Evolutionary conservation across 177 flowering plant genomes (phyloP).

Genomic region (Telopea speciosissima): DNA sequence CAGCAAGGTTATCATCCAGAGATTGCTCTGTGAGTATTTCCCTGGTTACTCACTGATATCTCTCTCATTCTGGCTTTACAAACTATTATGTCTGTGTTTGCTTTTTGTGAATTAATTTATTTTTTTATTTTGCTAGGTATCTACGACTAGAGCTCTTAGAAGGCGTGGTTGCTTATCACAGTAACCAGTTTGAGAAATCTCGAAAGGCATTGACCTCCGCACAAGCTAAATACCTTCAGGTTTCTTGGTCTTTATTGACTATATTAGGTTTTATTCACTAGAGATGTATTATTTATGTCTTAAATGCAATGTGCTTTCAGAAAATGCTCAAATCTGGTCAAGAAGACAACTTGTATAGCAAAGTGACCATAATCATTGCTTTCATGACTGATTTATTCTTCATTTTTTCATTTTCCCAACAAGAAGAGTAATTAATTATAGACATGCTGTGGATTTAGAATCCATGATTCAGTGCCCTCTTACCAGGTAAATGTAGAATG

Average conservation of each 20-base stretch:
- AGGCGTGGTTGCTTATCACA: slow-evolving; percentile 87
- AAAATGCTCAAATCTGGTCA: not conserved
- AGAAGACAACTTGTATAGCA: not conserved
- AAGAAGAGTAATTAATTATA: too few relatives aligned
- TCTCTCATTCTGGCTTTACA: not conserved
- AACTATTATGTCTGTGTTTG: not conserved
- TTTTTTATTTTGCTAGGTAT: slow-evolving; percentile 17
- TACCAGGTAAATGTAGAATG: not conserved
- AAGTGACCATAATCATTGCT: not conserved
- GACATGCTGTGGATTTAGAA: not conserved
- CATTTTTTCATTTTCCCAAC: not conserved
- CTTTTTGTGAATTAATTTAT: not conserved
- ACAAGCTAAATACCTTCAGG: slow-evolving; percentile 58
- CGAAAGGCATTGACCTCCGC: slow-evolving; percentile 58
- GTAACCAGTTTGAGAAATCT: slow-evolving; percentile 50
- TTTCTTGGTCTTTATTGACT: slow-evolving; percentile 9
- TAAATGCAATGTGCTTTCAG: not conserved
- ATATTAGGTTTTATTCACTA: not conserved
- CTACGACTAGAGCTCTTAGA: slow-evolving; percentile 65
- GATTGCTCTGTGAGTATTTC: slow-evolving; percentile 56
- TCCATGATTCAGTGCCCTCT: not conserved
- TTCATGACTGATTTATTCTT: not conserved
- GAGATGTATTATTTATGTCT: not conserved
- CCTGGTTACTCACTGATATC: not conserved
- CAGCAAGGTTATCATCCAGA: slow-evolving; percentile 52